Conservation (phyloP, 129 eudicot genomes). For the Tagetes erecta region DNA sequence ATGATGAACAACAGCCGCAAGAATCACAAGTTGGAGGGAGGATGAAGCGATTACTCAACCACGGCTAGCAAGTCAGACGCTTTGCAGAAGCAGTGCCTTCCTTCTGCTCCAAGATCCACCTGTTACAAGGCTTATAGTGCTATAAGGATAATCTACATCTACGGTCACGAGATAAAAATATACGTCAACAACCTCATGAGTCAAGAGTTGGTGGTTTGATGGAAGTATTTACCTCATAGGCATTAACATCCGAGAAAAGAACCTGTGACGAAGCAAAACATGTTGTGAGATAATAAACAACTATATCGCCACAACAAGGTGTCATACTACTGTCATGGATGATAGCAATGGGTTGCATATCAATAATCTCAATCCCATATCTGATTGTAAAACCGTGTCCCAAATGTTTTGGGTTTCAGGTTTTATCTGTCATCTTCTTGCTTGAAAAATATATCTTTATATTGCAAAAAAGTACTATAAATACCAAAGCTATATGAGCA, state of each 20-base stretch:
- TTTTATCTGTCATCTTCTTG: not conserved
- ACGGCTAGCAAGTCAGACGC: slow-evolving; percentile 78
- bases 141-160: not conserved
- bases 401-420: not conserved
- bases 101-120: slow-evolving; percentile 82
- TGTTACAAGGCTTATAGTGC: slow-evolving; percentile 21
- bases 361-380: no score
- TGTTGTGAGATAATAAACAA: slow-evolving; percentile 3
- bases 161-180: not conserved
- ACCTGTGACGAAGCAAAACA: slow-evolving; percentile 52
- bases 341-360: no score
- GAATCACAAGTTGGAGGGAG: not conserved
- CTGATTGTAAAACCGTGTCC: not conserved
- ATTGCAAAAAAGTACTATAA: not conserved
- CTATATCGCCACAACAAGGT: not conserved
- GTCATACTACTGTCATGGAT: not conserved
- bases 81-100: slow-evolving; percentile 77
- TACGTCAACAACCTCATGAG: not conserved
- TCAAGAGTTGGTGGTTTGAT: not conserved
- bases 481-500: slow-evolving; percentile 15
- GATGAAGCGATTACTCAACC: slow-evolving; percentile 50
- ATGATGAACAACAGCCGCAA: not conserved
- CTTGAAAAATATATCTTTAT: not conserved
- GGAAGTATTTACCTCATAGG: slow-evolving; percentile 37
- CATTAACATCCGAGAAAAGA: slow-evolving; percentile 84